phyloP scores from a whole-genome alignment of 306 rosid genomes.

The Corylus americana region DNA sequence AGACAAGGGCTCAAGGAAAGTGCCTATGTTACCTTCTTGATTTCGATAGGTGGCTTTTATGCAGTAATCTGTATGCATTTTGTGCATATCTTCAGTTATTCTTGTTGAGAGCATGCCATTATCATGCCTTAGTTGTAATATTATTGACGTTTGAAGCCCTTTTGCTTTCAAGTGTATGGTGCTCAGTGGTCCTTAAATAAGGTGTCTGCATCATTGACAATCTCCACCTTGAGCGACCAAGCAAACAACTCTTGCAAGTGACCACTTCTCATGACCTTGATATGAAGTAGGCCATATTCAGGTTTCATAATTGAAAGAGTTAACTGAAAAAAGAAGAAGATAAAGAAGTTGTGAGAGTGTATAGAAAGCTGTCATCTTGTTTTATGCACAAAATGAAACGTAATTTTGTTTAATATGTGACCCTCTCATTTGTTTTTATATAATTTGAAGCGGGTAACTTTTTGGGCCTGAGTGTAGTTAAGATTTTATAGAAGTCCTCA shows the following conservation, averaged over 20 bases:
- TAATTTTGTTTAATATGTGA: not conserved
- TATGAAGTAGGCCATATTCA: not conserved
- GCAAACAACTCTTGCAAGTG: not conserved
- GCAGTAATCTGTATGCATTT: not conserved
- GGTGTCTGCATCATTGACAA: not conserved
- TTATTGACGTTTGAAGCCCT: not conserved
- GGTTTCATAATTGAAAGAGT: not conserved
- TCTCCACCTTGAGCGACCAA: not conserved
- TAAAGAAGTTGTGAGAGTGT: not conserved
- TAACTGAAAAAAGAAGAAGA: not conserved
- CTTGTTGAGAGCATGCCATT: not conserved
- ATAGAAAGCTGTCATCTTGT: not conserved
- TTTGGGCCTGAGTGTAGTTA: not conserved
- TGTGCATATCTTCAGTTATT: not conserved
- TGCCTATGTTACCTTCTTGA: too few relatives aligned
- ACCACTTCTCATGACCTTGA: conserved; percentile 4
- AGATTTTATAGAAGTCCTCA: not conserved
- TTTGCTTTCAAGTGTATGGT: not conserved
- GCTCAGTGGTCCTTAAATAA: not conserved
- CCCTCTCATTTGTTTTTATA: not conserved
- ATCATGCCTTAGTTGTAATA: not conserved
- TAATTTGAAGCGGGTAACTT: not conserved
- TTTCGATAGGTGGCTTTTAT: not conserved
- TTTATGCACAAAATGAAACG: not conserved
- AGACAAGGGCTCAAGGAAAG: too few relatives aligned